Evolutionary conservation across 192 early-diverging fungal species (phyloP).

Genomic region (Coemansia erecta): DNA sequence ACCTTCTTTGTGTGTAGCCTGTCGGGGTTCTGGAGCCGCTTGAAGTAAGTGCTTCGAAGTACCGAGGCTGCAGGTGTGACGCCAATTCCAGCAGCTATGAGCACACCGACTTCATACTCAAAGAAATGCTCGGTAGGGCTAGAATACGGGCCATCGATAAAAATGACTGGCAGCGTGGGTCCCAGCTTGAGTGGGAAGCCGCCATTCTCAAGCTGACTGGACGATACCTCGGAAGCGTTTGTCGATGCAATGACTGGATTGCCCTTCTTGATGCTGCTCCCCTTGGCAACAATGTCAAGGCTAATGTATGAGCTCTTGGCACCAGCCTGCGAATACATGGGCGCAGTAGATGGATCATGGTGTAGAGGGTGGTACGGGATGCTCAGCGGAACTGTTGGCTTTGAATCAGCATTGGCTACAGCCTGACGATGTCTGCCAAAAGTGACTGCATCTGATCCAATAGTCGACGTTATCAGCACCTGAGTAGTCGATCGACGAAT

Average conservation of each 20-base stretch:
- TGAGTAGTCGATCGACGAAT: constrained; percentile 10
- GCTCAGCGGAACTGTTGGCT: background rate
- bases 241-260: too few relatives aligned
- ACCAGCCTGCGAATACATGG: constrained; percentile 30
- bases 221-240: background rate
- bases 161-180: constrained; percentile 53
- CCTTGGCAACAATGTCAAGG: constrained; percentile 33
- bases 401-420: background rate
- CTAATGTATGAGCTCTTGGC: constrained; percentile 38
- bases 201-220: constrained; percentile 33
- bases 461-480: constrained; percentile 4
- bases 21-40: constrained; percentile 59
- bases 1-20: constrained; percentile 60
- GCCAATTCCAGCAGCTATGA: constrained; percentile 80
- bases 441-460: constrained; percentile 7
- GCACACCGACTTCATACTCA: constrained; percentile 66
- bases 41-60: constrained; percentile 72
- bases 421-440: constrained; percentile 7
- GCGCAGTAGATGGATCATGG: constrained; percentile 22
- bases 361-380: constrained; percentile 44
- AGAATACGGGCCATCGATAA: constrained; percentile 74
- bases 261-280: background rate
- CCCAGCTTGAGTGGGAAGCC: constrained; percentile 23
- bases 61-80: constrained; percentile 76
- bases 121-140: constrained; percentile 72